A percentile compares a stretch with the other conserved stretches of the same genome.
These are phyloP conservation scores for Arthroderma sp. DNA, from an alignment of 2,329 filamentous ascomycete genomes.

Conservation along the genomic window DNA sequence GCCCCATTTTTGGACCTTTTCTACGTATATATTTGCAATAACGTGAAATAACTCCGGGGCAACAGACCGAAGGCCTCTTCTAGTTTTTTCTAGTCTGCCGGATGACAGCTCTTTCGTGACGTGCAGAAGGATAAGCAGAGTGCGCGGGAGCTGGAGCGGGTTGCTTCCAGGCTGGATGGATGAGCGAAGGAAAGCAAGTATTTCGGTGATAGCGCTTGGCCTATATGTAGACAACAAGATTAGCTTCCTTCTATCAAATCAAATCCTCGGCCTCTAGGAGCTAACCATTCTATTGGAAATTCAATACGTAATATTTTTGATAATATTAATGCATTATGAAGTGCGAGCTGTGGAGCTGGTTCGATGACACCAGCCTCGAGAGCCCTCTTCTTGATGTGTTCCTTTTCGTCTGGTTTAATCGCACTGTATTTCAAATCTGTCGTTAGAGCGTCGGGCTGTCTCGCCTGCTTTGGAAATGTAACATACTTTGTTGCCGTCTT, in stretches of 20 bases:
- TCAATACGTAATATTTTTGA: conserved; percentile 84
- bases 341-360: conserved; percentile 57
- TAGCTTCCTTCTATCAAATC: not conserved
- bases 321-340: conserved; percentile 78
- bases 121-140: conserved; percentile 65
- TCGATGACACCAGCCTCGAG: conserved; percentile 68
- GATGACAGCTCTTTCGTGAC: conserved; percentile 84
- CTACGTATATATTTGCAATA: conserved; percentile 63
- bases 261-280: not conserved
- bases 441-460: not conserved
- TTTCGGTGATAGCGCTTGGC: conserved; percentile 36
- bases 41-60: conserved; percentile 76
- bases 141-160: conserved; percentile 54
- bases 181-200: conserved; percentile 52
- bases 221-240: conserved; percentile 14
- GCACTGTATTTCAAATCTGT: conserved; percentile 29
- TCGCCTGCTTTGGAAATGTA: not conserved
- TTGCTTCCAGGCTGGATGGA: conserved; percentile 41
- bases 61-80: conserved; percentile 62
- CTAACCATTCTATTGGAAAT: conserved; percentile 70
- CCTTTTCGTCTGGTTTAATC: conserved; percentile 58
- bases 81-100: conserved; percentile 59
- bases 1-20: conserved; percentile 58
- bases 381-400: conserved; percentile 58
- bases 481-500: conserved; percentile 55